Percentiles rank a stretch among this genome's conserved stretches.
Evolutionary conservation across 768 basidiomycete species (phyloP).

Genomic region (Rhizopogon vinicolor): DNA sequence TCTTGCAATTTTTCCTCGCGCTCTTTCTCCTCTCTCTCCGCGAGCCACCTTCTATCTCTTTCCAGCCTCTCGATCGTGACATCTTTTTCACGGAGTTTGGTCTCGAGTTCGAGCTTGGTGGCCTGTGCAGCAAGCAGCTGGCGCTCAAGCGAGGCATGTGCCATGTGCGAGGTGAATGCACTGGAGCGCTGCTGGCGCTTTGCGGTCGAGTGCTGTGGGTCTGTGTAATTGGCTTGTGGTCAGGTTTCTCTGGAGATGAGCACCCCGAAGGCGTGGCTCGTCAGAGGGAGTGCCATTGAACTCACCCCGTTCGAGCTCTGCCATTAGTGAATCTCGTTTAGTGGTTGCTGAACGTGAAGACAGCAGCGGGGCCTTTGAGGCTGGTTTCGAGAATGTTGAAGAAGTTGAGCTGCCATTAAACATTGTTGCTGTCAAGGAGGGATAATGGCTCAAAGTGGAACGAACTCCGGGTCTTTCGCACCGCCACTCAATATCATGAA

Average conservation of each 20-base stretch:
- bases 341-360: slow-evolving; percentile 29
- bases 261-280: background rate
- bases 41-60: slow-evolving; percentile 62
- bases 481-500: background rate
- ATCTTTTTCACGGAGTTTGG: slow-evolving; percentile 64
- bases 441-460: too few relatives aligned
- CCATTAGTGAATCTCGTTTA: slow-evolving; percentile 64
- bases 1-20: slow-evolving; percentile 63
- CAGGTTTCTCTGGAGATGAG: background rate
- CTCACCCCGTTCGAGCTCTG: slow-evolving; percentile 63
- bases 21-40: slow-evolving; percentile 66
- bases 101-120: slow-evolving; percentile 59
- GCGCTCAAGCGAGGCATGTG: slow-evolving; percentile 63
- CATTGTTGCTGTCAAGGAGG: background rate
- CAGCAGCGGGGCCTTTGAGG: background rate
- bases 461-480: background rate
- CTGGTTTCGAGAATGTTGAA: background rate
- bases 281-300: background rate
- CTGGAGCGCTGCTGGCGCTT: slow-evolving; percentile 66
- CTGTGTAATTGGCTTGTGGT: slow-evolving; percentile 27
- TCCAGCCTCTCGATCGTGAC: slow-evolving; percentile 60
- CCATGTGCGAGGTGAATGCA: slow-evolving; percentile 55
- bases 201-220: slow-evolving; percentile 60
- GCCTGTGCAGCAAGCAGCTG: slow-evolving; percentile 60
- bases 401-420: background rate